A percentile compares a stretch with the other conserved stretches of the same genome.
phyloP scores from a whole-genome alignment of 139 green algal genomes.

The Mychonastes homosphaera region DNA sequence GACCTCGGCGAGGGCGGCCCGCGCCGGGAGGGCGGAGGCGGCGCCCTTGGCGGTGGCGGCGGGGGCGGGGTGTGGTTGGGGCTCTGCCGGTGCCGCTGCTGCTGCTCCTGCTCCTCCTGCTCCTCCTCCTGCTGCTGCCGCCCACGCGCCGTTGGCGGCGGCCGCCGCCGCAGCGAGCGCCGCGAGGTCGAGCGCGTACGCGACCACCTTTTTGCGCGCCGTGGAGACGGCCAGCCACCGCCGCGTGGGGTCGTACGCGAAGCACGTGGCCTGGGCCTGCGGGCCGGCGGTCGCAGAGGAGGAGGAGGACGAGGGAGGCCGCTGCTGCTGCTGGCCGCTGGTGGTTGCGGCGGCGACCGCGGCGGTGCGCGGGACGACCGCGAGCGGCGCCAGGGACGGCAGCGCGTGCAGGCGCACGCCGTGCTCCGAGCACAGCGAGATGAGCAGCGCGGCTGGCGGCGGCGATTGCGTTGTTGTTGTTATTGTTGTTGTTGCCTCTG shows the following conservation, averaged over 20 bases:
- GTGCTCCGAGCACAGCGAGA: slow-evolving; percentile 6
- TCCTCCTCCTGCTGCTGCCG: not conserved
- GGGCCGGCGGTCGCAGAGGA: slow-evolving; percentile 28
- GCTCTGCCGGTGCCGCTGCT: not conserved
- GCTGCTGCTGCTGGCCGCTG: slow-evolving; percentile 20
- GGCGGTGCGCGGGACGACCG: slow-evolving; percentile 18
- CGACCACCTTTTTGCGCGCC: no score
- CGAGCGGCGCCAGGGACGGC: slow-evolving; percentile 20
- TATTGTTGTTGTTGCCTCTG: not conserved
- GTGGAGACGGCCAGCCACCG: not conserved
- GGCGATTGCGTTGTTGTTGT: not conserved
- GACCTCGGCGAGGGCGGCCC: slow-evolving; percentile 36
- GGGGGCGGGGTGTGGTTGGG: not conserved
- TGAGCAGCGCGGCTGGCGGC: not conserved
- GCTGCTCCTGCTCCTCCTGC: not conserved
- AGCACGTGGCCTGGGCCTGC: not conserved
- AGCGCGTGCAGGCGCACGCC: slow-evolving; percentile 25
- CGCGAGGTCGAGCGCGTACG: no score
- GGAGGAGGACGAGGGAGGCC: no score
- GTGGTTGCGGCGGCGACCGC: slow-evolving; percentile 32
- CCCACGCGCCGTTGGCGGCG: no score
- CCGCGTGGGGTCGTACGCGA: not conserved
- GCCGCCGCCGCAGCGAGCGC: no score
- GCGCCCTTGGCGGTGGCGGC: not conserved
- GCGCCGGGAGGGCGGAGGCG: slow-evolving; percentile 26